These are phyloP conservation scores for Hanseniaspora vineae DNA, from an alignment of 805 yeast species.

Conservation along the genomic window DNA sequence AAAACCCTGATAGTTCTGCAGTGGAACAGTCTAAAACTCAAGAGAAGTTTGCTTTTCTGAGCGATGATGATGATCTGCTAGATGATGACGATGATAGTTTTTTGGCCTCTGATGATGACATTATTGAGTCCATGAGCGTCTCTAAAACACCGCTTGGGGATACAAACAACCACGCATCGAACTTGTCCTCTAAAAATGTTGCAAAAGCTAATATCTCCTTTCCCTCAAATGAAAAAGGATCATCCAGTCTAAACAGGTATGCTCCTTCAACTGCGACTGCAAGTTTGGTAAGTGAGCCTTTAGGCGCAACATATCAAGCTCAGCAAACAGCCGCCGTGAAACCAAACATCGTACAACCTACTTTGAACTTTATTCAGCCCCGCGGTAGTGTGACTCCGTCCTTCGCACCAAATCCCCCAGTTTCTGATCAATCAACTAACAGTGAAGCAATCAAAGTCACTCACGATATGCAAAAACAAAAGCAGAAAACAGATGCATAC, in stretches of 20 bases:
- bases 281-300: not conserved
- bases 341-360: not conserved
- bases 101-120: conserved; percentile 21
- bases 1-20: no score
- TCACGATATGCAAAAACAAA: conserved; percentile 29
- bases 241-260: not conserved
- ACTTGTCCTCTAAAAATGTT: not conserved
- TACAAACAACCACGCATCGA: not conserved
- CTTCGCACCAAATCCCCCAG: not conserved
- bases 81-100: conserved; percentile 28
- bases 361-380: not conserved
- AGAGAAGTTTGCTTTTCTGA: not conserved
- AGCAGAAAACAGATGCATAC: conserved; percentile 61
- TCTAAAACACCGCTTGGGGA: not conserved
- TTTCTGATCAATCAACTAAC: not conserved
- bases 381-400: not conserved
- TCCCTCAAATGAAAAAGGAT: no score
- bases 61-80: conserved; percentile 30
- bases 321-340: not conserved
- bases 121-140: not conserved
- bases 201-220: not conserved
- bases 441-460: conserved; percentile 12
- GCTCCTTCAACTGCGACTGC: conserved; percentile 1
- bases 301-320: not conserved
- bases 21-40: not conserved